phyloP scores from a whole-genome alignment of 352 stramenopile species.

The Blastocystis sp. region DNA sequence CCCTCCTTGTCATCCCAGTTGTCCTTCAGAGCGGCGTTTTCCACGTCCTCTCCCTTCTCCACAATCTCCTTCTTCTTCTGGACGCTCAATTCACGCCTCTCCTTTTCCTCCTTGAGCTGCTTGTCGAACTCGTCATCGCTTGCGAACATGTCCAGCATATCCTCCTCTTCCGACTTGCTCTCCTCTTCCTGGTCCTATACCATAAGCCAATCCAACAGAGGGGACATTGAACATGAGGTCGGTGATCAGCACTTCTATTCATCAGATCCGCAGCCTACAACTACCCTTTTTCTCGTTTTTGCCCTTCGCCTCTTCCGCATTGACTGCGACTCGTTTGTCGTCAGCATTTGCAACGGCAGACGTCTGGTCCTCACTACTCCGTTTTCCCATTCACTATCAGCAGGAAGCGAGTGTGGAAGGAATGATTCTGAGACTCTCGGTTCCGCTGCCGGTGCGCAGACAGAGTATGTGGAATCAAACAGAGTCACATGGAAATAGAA shows the following conservation, averaged over 20 bases:
- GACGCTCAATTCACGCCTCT: conserved; percentile 37
- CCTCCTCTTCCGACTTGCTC: conserved; percentile 75
- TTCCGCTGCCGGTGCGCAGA: no score
- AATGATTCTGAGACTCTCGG: no score
- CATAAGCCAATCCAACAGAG: not conserved
- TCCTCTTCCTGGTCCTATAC: not conserved
- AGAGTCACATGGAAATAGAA: not conserved
- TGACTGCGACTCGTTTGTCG: not conserved
- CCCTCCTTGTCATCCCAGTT: conserved; percentile 95
- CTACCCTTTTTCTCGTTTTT: not conserved
- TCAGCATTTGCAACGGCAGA: no score
- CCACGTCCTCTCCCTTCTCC: conserved; percentile 76
- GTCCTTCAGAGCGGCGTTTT: conserved; percentile 76
- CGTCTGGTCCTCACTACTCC: no score
- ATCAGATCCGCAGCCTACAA: not conserved
- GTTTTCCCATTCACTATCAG: no score
- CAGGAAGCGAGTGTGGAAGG: no score
- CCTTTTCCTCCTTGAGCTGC: conserved; percentile 68
- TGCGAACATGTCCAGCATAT: conserved; percentile 87
- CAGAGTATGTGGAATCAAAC: not conserved
- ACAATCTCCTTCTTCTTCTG: conserved; percentile 76
- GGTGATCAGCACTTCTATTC: not conserved
- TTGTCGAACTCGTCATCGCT: conserved; percentile 80
- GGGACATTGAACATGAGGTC: not conserved
- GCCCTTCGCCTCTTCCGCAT: not conserved